Percentiles rank a stretch among this genome's conserved stretches.
Conservation (phyloP, 83 land plant species). For the Isoetes engelmannii region DNA sequence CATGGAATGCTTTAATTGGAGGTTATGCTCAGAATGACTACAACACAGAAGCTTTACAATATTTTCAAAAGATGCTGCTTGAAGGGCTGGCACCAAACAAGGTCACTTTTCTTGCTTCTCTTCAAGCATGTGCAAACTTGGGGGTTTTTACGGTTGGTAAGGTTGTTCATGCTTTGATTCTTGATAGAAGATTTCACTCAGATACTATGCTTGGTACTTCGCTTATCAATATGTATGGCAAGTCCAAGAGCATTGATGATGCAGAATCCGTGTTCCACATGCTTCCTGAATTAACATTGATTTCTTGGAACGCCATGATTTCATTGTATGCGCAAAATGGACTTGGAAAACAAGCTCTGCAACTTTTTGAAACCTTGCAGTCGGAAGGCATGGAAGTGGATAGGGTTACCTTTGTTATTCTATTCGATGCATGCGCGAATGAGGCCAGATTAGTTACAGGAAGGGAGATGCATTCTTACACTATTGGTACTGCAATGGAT, state of each 20-base stretch:
- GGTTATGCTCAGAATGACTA: slow-evolving; percentile 40
- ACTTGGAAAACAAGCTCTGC: neutral
- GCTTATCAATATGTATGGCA: neutral
- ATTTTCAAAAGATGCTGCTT: slow-evolving; percentile 34
- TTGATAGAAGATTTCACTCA: too few species aligned
- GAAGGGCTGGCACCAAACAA: neutral
- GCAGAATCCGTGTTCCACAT: neutral
- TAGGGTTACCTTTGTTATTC: slow-evolving; percentile 8
- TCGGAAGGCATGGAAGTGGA: neutral
- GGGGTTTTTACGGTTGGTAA: neutral
- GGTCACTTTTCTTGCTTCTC: neutral
- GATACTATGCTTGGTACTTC: neutral
- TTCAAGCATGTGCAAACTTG: neutral
- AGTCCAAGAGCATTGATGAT: neutral
- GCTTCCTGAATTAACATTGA: neutral
- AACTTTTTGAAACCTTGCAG: neutral
- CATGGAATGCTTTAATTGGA: slow-evolving; percentile 52
- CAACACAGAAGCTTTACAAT: slow-evolving; percentile 20
- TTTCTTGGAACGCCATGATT: neutral
- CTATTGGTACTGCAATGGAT: slow-evolving; percentile 14
- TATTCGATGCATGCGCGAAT: slow-evolving; percentile 13
- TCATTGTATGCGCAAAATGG: neutral
- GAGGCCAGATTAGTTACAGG: neutral
- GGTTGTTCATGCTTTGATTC: neutral
- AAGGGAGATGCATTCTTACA: slow-evolving; percentile 13